phyloP scores from a whole-genome alignment of 257 asterid genomes.

The Ophiorrhiza pumila region DNA sequence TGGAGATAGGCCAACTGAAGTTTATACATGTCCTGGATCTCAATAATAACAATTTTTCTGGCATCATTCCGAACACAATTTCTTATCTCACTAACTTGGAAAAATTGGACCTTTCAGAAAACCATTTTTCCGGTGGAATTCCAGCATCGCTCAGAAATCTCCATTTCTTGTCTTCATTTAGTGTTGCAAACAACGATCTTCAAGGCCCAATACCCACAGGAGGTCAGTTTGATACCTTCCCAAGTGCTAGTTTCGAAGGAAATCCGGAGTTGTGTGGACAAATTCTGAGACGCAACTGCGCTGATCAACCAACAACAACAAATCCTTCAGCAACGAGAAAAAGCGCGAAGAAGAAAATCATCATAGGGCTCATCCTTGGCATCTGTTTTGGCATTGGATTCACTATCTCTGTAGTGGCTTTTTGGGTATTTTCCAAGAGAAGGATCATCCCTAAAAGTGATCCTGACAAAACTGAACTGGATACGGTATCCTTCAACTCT shows the following conservation, averaged over 20 bases:
- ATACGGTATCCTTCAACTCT: constrained; percentile 59
- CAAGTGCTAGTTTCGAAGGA: constrained; percentile 63
- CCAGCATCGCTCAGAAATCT: constrained; percentile 74
- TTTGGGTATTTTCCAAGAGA: constrained; percentile 64
- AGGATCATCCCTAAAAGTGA: constrained; percentile 51
- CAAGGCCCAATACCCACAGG: constrained; percentile 83
- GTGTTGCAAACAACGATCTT: constrained; percentile 75
- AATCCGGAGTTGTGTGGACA: constrained; percentile 74
- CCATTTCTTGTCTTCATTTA: constrained; percentile 77
- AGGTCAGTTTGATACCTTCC: constrained; percentile 88
- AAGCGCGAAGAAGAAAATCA: constrained; percentile 55
- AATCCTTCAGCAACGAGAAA: constrained; percentile 27
- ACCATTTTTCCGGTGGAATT: constrained; percentile 67
- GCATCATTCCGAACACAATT: constrained; percentile 69
- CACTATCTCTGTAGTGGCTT: constrained; percentile 53
- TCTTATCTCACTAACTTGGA: constrained; percentile 82
- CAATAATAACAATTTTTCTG: constrained; percentile 61
- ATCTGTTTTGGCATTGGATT: constrained; percentile 58
- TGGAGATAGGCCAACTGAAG: constrained; percentile 66
- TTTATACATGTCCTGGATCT: constrained; percentile 68
- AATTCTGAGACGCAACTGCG: constrained; percentile 48
- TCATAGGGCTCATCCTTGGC: constrained; percentile 59
- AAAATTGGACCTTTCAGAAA: constrained; percentile 67
- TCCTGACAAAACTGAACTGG: constrained; percentile 49
- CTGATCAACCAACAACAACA: constrained; percentile 25